Conservation (phyloP, 164 flowering plant genomes). For the Pachysandra terminalis region DNA sequence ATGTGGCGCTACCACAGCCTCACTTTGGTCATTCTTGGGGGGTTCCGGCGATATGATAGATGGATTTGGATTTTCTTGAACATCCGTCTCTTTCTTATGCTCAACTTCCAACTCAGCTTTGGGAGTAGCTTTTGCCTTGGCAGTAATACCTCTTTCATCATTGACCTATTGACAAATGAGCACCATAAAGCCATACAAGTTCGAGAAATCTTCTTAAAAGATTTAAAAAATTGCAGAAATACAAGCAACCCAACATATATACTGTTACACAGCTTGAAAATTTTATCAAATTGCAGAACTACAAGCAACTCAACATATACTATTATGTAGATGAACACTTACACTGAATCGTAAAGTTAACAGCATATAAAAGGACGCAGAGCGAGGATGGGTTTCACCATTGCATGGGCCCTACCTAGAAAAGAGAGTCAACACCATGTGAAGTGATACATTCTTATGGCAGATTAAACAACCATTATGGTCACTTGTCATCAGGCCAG, state of each 20-base stretch:
- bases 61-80: slow-evolving; percentile 9
- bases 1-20: slow-evolving; percentile 12
- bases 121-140: slow-evolving; percentile 11
- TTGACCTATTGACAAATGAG: slow-evolving; percentile 14
- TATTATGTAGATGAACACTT: background rate
- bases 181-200: background rate
- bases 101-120: slow-evolving; percentile 5
- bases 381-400: too few relatives aligned
- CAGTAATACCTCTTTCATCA: slow-evolving; percentile 19
- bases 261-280: too few relatives aligned
- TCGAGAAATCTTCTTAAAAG: background rate
- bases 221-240: background rate
- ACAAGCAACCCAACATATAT: background rate
- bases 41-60: slow-evolving; percentile 4
- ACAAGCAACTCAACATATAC: background rate
- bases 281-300: background rate
- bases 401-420: too few relatives aligned
- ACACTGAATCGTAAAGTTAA: too few relatives aligned
- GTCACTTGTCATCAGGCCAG: too few relatives aligned
- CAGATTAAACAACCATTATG: too few relatives aligned
- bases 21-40: slow-evolving; percentile 8
- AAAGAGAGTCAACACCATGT: too few relatives aligned
- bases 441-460: too few relatives aligned
- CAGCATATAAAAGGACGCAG: too few relatives aligned
- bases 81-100: slow-evolving; percentile 5